Evolutionary conservation across 805 yeast species (phyloP).

Genomic region (Pichia manshurica): DNA sequence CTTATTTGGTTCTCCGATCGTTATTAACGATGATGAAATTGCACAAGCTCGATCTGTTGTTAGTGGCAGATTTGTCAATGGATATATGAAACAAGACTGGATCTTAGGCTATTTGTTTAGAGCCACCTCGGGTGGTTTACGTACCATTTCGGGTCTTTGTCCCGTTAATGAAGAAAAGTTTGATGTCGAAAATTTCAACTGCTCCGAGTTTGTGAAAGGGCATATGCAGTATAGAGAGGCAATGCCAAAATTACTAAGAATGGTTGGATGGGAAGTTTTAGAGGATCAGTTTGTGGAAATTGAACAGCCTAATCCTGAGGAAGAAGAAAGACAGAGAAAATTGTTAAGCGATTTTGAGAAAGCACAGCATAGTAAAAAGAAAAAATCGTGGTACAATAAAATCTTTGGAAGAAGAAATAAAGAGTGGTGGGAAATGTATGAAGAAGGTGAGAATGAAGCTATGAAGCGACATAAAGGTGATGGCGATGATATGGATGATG

Average conservation of each 20-base stretch:
- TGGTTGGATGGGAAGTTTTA: constrained; percentile 71
- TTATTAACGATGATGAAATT: constrained; percentile 71
- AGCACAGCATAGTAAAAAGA: constrained; percentile 22
- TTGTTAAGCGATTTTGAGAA: constrained; percentile 74
- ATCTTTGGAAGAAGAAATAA: constrained; percentile 41
- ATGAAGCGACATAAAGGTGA: constrained; percentile 19
- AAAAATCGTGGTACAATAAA: constrained; percentile 40
- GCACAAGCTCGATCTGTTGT: constrained; percentile 78
- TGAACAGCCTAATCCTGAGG: constrained; percentile 92
- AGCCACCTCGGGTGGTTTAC: constrained; percentile 92
- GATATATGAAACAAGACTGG: constrained; percentile 92
- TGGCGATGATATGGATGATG: constrained; percentile 10
- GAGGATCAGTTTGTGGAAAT: constrained; percentile 92
- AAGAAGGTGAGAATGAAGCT: constrained; percentile 34
- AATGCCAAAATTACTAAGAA: constrained; percentile 73
- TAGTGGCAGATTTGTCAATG: constrained; percentile 84
- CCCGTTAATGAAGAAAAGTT: constrained; percentile 48
- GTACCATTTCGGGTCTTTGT: constrained; percentile 86
- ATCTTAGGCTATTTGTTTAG: constrained; percentile 89
- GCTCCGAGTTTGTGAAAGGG: constrained; percentile 83
- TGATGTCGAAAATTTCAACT: constrained; percentile 72
- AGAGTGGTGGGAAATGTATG: constrained; percentile 55
- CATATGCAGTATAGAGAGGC: constrained; percentile 97
- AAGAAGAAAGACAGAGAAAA: constrained; percentile 75
- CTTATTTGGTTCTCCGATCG: constrained; percentile 83